Evolutionary conservation across 148 eudicot species (phyloP).

Genomic region (Rhododendron vialii): DNA sequence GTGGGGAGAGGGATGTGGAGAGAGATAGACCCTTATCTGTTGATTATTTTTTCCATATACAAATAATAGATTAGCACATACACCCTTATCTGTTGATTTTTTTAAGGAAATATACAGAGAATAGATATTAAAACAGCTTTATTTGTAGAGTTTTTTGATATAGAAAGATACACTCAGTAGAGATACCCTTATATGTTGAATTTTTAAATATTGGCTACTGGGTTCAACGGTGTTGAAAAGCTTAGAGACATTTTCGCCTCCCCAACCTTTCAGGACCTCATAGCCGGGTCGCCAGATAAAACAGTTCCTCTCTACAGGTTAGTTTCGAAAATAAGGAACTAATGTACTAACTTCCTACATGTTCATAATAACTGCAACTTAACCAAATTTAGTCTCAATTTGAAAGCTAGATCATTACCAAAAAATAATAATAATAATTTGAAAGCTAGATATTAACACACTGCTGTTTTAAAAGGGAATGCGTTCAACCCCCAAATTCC

Average conservation of each 20-base stretch:
- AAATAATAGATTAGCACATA: too few relatives aligned
- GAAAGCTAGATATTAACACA: not conserved
- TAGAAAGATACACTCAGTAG: too few relatives aligned
- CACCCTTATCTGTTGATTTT: too few relatives aligned
- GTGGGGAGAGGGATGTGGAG: too few relatives aligned
- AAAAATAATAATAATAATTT: too few relatives aligned
- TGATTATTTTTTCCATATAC: too few relatives aligned
- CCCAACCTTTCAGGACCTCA: conserved; percentile 22
- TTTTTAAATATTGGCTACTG: conserved; percentile 46
- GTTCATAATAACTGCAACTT: not conserved
- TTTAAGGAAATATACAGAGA: too few relatives aligned
- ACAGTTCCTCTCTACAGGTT: conserved; percentile 54
- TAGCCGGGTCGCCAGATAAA: conserved; percentile 23
- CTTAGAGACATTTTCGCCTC: conserved; percentile 41
- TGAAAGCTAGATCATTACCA: too few relatives aligned
- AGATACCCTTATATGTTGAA: too few relatives aligned
- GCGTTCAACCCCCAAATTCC: conserved; percentile 70
- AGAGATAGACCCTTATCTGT: too few relatives aligned
- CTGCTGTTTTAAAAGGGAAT: conserved; percentile 35
- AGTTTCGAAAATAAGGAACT: not conserved
- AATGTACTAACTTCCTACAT: not conserved
- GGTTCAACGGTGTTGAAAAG: conserved; percentile 49
- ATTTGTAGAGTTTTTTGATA: too few relatives aligned
- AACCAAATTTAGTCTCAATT: not conserved
- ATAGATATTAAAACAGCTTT: too few relatives aligned